These are phyloP conservation scores for Stagonosporopsis chrysanthemi DNA, from an alignment of 2,329 filamentous ascomycete genomes.

Conservation along the genomic window DNA sequence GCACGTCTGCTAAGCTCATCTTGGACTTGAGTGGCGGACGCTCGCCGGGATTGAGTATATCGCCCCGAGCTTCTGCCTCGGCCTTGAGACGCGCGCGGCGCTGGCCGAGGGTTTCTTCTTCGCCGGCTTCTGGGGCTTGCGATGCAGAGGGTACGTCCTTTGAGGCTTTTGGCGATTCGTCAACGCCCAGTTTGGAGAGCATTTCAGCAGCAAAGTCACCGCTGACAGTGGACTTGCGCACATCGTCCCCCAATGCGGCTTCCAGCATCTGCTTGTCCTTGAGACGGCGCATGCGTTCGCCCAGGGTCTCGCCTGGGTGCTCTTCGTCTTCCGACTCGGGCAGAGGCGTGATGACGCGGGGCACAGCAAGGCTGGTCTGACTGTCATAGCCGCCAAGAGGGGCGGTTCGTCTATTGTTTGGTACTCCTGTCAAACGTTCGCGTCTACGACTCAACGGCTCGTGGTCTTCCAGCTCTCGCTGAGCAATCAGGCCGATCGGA, in stretches of 20 bases:
- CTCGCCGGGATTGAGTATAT: conserved; percentile 30
- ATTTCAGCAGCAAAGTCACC: conserved; percentile 73
- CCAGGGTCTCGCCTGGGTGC: conserved; percentile 69
- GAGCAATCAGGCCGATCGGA: conserved; percentile 79
- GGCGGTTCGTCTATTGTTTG: conserved; percentile 29
- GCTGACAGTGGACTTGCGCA: conserved; percentile 63
- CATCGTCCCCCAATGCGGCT: conserved; percentile 49
- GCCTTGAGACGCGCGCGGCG: conserved; percentile 76
- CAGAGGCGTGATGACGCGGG: conserved; percentile 38
- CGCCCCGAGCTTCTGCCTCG: conserved; percentile 65
- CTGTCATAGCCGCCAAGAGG: conserved; percentile 30
- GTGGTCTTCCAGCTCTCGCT: conserved; percentile 86
- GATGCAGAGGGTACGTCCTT: conserved; percentile 32
- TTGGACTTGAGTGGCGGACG: conserved; percentile 51
- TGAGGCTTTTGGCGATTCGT: conserved; percentile 27
- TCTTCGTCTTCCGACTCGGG: conserved; percentile 47
- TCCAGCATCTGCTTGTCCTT: conserved; percentile 63
- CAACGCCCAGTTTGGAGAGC: conserved; percentile 57
- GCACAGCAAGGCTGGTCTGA: conserved; percentile 37
- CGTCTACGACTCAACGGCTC: conserved; percentile 84
- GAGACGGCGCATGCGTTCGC: conserved; percentile 70
- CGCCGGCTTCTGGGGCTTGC: conserved; percentile 43
- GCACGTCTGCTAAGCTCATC: conserved; percentile 68
- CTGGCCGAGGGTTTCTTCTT: conserved; percentile 81
- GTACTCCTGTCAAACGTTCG: conserved; percentile 70